These are phyloP conservation scores for Heliocybe sulcata DNA, from an alignment of 1,284 basidiomycete species.

Conservation along the genomic window DNA sequence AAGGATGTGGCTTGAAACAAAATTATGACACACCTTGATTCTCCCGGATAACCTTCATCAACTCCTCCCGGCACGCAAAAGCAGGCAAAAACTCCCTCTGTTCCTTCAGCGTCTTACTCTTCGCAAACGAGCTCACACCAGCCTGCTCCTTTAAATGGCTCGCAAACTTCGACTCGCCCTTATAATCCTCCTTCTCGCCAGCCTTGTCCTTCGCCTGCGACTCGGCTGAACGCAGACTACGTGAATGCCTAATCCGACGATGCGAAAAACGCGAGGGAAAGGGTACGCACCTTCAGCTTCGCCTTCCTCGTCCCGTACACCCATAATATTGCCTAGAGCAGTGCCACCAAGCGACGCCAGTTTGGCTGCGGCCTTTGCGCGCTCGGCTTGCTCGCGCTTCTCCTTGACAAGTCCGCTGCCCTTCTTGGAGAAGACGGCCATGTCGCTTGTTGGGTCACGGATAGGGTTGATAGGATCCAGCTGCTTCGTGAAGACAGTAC, in stretches of 20 bases:
- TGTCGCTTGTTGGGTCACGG: constrained; percentile 87
- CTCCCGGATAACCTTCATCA: constrained; percentile 87
- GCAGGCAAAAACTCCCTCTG: constrained; percentile 97
- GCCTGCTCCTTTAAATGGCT: constrained; percentile 76
- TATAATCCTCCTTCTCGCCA: constrained; percentile 56
- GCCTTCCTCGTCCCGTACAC: constrained; percentile 92
- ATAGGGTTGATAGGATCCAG: constrained; percentile 97
- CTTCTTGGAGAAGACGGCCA: constrained; percentile 95
- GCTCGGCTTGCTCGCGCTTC: constrained; percentile 92
- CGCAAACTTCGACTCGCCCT: constrained; percentile 95
- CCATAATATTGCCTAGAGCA: constrained; percentile 93
- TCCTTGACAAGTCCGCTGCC: constrained; percentile 92
- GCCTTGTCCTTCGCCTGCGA: constrained; percentile 40
- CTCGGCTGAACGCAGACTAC: constrained; percentile 52
- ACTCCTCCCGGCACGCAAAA: constrained; percentile 94
- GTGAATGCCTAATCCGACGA: constrained; percentile 69
- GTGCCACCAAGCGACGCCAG: constrained; percentile 91
- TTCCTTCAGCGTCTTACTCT: constrained; percentile 81
- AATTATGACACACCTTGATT: constrained; percentile 75
- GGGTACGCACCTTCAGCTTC: constrained; percentile 69
- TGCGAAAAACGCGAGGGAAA: constrained; percentile 11
- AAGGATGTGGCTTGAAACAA: neutral
- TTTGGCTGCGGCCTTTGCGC: constrained; percentile 94
- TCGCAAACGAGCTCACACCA: constrained; percentile 82
- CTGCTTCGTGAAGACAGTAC: constrained; percentile 94